phyloP scores from a whole-genome alignment of 768 basidiomycete species.

The Paxillus rubicundulus region DNA sequence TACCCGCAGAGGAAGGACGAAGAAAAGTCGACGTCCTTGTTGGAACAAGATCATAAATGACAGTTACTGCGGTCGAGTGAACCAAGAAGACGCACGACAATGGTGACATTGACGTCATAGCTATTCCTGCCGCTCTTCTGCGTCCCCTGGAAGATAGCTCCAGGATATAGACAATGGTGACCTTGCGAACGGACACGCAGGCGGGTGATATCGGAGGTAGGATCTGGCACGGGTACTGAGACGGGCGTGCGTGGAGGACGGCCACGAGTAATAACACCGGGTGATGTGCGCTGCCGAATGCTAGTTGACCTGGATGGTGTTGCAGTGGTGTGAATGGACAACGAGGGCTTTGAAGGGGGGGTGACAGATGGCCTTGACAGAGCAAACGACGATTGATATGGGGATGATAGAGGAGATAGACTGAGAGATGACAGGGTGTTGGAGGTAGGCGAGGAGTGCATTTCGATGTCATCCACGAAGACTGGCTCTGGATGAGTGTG shows the following conservation, averaged over 20 bases:
- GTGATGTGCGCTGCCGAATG: constrained; percentile 20
- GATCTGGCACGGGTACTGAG: constrained; percentile 38
- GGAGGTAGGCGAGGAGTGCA: constrained; percentile 20
- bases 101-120: constrained; percentile 91
- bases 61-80: background rate
- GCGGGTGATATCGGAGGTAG: constrained; percentile 72
- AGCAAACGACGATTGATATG: background rate
- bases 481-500: constrained; percentile 22
- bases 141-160: constrained; percentile 84
- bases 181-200: constrained; percentile 68
- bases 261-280: constrained; percentile 5
- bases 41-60: constrained; percentile 5
- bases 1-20: constrained; percentile 88
- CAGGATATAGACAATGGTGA: constrained; percentile 83
- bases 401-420: background rate
- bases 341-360: constrained; percentile 6
- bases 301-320: constrained; percentile 8
- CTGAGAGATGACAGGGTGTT: background rate
- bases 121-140: constrained; percentile 93
- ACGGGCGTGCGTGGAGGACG: constrained; percentile 11
- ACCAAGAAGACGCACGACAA: constrained; percentile 63
- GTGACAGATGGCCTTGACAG: background rate
- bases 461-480: constrained; percentile 38
- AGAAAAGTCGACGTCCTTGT: constrained; percentile 84
- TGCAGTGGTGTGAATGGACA: constrained; percentile 16